Percentiles rank a stretch among this genome's conserved stretches.
phyloP scores from a whole-genome alignment of 2,329 filamentous ascomycete genomes.

The Orbilia oligospora region DNA sequence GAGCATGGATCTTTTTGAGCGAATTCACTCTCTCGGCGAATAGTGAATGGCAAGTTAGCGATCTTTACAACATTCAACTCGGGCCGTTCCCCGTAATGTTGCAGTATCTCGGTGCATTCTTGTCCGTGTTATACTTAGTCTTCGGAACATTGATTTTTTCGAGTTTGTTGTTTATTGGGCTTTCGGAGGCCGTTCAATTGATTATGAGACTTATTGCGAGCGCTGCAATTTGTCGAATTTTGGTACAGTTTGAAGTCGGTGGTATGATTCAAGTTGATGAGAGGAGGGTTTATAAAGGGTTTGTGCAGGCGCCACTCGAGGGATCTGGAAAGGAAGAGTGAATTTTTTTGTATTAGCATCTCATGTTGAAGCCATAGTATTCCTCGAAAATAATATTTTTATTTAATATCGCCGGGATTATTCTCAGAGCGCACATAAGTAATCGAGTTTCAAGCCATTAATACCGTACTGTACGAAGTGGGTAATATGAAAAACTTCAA shows the following conservation, averaged over 20 bases:
- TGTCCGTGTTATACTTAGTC: constrained; percentile 35
- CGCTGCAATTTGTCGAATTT: constrained; percentile 28
- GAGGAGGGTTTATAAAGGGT: constrained; percentile 25
- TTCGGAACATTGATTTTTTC: constrained; percentile 43
- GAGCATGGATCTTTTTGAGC: constrained; percentile 20
- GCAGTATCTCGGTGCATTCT: constrained; percentile 31
- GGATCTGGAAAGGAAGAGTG: constrained; percentile 28
- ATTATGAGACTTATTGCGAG: constrained; percentile 40
- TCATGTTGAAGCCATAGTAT: not conserved
- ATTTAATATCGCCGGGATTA: too few relatives aligned
- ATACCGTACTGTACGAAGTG: too few relatives aligned
- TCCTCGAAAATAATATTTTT: not conserved
- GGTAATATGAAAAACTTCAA: too few relatives aligned
- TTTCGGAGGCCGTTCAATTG: constrained; percentile 24
- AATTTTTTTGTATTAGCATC: not conserved
- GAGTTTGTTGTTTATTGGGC: constrained; percentile 36
- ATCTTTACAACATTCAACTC: constrained; percentile 27
- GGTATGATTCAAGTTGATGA: constrained; percentile 45
- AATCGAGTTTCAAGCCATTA: too few relatives aligned
- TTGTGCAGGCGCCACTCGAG: constrained; percentile 35
- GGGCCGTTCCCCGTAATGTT: constrained; percentile 6
- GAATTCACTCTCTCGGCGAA: too few relatives aligned
- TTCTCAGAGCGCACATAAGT: too few relatives aligned
- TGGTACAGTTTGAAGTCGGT: constrained; percentile 38
- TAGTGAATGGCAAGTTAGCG: constrained; percentile 45